Evolutionary conservation across 257 asterid species (phyloP).

Genomic region (Gentiana dahurica): DNA sequence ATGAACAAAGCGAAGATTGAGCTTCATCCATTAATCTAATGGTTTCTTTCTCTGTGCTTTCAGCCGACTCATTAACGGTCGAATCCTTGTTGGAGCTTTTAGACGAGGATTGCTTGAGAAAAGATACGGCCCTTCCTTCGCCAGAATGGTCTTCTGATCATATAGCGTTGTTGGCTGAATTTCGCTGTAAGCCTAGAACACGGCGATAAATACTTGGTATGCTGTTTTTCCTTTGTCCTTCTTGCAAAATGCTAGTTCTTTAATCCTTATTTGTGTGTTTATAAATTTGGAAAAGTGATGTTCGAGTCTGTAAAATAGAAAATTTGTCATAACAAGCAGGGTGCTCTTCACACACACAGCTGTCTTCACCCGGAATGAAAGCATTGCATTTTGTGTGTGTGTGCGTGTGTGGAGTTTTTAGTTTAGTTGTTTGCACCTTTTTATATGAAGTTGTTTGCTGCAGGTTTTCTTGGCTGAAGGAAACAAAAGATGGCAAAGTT

Average conservation of each 20-base stretch:
- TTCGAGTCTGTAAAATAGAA: no score
- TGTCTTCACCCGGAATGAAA: no score
- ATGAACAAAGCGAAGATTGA: no score
- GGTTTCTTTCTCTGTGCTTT: conserved; percentile 12
- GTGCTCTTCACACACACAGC: no score
- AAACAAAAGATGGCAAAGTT: no score
- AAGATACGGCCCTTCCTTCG: conserved; percentile 97
- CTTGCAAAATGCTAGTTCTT: neutral
- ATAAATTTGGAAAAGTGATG: no score
- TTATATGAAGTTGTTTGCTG: no score
- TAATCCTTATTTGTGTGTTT: neutral
- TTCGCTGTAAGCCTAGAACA: conserved; percentile 74
- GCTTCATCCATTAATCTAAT: neutral
- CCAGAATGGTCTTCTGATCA: conserved; percentile 99
- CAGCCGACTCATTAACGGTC: conserved; percentile 82
- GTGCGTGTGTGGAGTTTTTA: no score
- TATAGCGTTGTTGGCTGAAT: conserved; percentile 90
- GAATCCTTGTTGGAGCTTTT: conserved; percentile 91
- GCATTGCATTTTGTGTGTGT: no score
- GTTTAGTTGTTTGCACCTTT: no score
- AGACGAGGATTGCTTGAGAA: conserved; percentile 91
- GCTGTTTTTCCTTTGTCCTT: conserved; percentile 5
- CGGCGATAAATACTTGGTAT: conserved; percentile 55
- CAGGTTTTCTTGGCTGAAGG: no score
- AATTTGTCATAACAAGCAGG: no score